phyloP scores from a whole-genome alignment of 106 monocot species.

The Allium cepa region DNA sequence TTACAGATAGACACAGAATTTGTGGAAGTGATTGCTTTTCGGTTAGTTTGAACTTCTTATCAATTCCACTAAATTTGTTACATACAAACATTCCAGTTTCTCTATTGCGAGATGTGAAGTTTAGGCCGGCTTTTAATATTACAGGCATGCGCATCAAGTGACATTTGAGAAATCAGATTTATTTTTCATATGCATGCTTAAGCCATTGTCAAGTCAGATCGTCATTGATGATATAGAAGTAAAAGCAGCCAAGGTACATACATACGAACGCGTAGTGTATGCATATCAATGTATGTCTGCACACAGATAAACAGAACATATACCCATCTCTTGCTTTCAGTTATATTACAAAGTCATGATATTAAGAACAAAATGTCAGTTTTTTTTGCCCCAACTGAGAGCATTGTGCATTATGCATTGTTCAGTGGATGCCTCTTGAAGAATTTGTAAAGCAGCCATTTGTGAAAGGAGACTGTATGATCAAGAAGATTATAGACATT shows the following conservation, averaged over 20 bases:
- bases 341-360: too few relatives aligned
- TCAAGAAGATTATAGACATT: conserved; percentile 79
- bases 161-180: conserved; percentile 86
- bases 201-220: conserved; percentile 58
- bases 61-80: neutral
- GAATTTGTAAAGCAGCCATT: conserved; percentile 76
- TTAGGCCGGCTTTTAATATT: neutral
- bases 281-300: neutral
- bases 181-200: conserved; percentile 94
- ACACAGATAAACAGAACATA: too few relatives aligned
- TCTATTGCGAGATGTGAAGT: neutral
- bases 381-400: too few relatives aligned
- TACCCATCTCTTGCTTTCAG: too few relatives aligned
- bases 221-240: conserved; percentile 71
- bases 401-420: neutral
- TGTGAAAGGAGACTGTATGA: conserved; percentile 68
- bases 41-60: conserved; percentile 28
- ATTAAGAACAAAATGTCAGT: too few relatives aligned
- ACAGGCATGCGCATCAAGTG: conserved; percentile 71
- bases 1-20: conserved; percentile 78
- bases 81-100: neutral
- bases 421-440: conserved; percentile 83
- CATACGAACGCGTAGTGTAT: neutral
- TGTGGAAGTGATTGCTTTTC: conserved; percentile 75
- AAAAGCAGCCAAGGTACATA: conserved; percentile 80